These are phyloP conservation scores for Iberis pinnata DNA, from an alignment of 345 rosid species.

Conservation along the genomic window DNA sequence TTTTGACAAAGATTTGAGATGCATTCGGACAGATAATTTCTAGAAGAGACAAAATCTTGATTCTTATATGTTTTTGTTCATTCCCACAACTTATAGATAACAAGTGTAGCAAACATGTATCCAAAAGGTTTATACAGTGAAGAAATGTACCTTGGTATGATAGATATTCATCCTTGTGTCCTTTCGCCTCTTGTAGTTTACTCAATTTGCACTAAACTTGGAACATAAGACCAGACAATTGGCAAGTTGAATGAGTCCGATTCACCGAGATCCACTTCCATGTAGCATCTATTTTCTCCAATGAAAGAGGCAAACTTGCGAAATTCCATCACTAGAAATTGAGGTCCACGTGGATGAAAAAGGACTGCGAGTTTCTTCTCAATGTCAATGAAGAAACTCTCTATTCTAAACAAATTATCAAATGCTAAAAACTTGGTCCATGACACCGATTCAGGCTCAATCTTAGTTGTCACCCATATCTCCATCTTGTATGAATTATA, in stretches of 20 bases:
- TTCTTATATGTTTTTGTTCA: conserved; percentile 10
- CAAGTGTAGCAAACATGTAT: too few relatives aligned
- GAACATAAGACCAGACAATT: background rate
- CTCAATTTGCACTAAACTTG: background rate
- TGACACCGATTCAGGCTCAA: background rate
- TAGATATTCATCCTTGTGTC: too few relatives aligned
- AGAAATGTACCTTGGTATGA: too few relatives aligned
- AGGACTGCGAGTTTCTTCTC: background rate
- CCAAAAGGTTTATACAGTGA: too few relatives aligned
- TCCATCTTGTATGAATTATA: background rate
- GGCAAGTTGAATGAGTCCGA: background rate
- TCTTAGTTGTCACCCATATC: background rate
- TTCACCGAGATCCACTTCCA: background rate
- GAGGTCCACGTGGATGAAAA: too few relatives aligned
- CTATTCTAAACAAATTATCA: too few relatives aligned
- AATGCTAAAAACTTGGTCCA: background rate
- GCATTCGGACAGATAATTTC: conserved; percentile 33
- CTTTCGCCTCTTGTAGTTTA: background rate
- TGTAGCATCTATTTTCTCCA: background rate
- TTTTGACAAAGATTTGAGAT: conserved; percentile 45
- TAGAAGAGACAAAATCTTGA: conserved; percentile 2
- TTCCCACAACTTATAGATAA: too few relatives aligned
- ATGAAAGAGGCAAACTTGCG: background rate
- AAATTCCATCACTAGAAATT: too few relatives aligned
- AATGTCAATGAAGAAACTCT: background rate